These are phyloP conservation scores for Plenodomus tracheiphilus DNA, from an alignment of 2,329 filamentous ascomycete species.

Conservation along the genomic window DNA sequence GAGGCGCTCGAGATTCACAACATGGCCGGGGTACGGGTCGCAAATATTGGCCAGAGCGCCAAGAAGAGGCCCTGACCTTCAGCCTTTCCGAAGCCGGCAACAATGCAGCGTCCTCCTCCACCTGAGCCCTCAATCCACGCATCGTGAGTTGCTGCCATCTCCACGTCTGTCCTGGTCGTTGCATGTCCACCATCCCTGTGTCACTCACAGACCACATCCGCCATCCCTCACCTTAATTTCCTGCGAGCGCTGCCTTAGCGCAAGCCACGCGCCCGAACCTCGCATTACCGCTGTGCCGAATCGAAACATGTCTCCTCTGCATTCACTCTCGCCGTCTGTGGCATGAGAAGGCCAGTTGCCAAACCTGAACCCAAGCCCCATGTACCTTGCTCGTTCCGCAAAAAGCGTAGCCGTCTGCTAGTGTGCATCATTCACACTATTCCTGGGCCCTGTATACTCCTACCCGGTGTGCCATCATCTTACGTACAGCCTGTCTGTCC, in stretches of 20 bases:
- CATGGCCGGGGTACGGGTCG: background rate
- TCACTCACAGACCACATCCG: slow-evolving; percentile 32
- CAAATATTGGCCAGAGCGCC: background rate
- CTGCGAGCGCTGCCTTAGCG: slow-evolving; percentile 37
- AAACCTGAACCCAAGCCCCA: slow-evolving; percentile 27
- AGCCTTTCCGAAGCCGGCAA: background rate
- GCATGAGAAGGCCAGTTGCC: slow-evolving; percentile 30
- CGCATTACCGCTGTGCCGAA: slow-evolving; percentile 30
- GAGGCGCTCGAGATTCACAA: background rate
- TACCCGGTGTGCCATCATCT: slow-evolving; percentile 31
- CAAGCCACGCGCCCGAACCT: slow-evolving; percentile 29
- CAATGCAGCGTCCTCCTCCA: background rate
- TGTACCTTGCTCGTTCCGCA: slow-evolving; percentile 19
- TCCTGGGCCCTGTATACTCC: slow-evolving; percentile 22
- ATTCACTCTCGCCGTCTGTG: slow-evolving; percentile 30
- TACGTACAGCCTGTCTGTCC: slow-evolving; percentile 34
- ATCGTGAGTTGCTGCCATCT: background rate
- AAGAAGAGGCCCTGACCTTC: background rate
- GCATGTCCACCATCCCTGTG: slow-evolving; percentile 28
- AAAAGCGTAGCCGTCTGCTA: slow-evolving; percentile 24
- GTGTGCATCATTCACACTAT: slow-evolving; percentile 29
- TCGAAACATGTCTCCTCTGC: slow-evolving; percentile 36
- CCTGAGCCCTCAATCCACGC: background rate
- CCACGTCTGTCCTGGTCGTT: slow-evolving; percentile 18
- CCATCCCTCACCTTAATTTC: slow-evolving; percentile 29